A percentile compares a stretch with the other conserved stretches of the same genome.
phyloP scores from a whole-genome alignment of 2,329 filamentous ascomycete genomes.

The Lasiodiplodia sp. region DNA sequence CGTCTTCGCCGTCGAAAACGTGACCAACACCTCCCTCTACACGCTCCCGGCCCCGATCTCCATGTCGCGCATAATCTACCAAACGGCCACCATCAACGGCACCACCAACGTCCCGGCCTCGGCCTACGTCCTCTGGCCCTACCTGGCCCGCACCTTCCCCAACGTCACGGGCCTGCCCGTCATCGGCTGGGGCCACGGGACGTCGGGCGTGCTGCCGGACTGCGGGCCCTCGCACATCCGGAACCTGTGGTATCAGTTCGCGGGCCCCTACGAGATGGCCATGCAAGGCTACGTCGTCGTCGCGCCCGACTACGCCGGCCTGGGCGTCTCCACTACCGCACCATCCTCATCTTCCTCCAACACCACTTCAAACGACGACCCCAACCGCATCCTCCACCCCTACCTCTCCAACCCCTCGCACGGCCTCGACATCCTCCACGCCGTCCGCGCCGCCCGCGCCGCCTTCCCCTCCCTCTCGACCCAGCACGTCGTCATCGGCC shows the following conservation, averaged over 20 bases:
- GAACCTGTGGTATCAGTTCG: conserved; percentile 39
- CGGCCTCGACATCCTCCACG: conserved; percentile 55
- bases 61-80: conserved; percentile 59
- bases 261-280: conserved; percentile 37
- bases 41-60: conserved; percentile 52
- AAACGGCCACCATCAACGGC: conserved; percentile 55
- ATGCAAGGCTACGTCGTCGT: conserved; percentile 40
- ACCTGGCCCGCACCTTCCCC: conserved; percentile 28
- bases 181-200: conserved; percentile 35
- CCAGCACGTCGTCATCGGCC: conserved; percentile 55
- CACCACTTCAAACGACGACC: neutral
- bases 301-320: conserved; percentile 37
- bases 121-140: conserved; percentile 61
- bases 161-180: conserved; percentile 16
- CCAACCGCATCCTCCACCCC: conserved; percentile 40
- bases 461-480: conserved; percentile 50
- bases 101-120: conserved; percentile 55
- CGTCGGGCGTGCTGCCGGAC: conserved; percentile 33
- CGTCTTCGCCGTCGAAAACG: conserved; percentile 51
- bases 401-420: conserved; percentile 49
- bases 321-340: conserved; percentile 30
- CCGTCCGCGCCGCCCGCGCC: conserved; percentile 50
- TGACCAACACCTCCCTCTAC: conserved; percentile 50
- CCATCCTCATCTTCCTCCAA: neutral
- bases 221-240: conserved; percentile 37